Evolutionary conservation across 306 rosid genomes (phyloP), one percentile per base, ranked within the genome.

Genomic region (Trifolium pratense): DNA sequence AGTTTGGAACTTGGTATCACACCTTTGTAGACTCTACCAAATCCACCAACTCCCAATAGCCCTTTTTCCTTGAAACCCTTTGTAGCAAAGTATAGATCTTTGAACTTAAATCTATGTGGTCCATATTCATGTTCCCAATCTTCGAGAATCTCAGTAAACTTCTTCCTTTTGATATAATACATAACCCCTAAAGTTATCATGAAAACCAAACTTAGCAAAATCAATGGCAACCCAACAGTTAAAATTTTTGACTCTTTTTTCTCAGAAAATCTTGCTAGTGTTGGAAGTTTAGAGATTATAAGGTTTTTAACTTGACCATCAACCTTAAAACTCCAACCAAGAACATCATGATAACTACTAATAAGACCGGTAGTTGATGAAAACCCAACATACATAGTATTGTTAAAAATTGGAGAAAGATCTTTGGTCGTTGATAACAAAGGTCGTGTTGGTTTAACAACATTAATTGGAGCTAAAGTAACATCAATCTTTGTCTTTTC

Each of bases 121-220:
- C 96, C 96, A 16, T 86, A 83, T 29, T 87, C 89, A 5, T 60
- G 64, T 58, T 91, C 97, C 97, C 93, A 91, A 34, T 83, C 91
- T 76, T 91, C 96, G 13, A 70, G 78, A 36, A 83, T 0, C 68
- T 91, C 97, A 17, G 66, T 64, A 64, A 63, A 86, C 57, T 69
- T 75, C 77, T 75, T 84, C 18, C 80, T 71, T 52, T 71, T 62
- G 29, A 79, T 61, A 17, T 73, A 42, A 81, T 66, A 32, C 71
- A 67, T 26, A 12, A 71, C 55, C 2, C 67, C 75, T 5, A 40
- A 55, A 70, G 66, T 62, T 7, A 70, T 42, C 42, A 83, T 13
- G 45, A 84, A 12, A 37, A 76, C 40, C 59, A 80, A 62, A 63
- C 67, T 8, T 1, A 80, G 1, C 10, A 34, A 62, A 36, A 77